Conservation (phyloP, 1,139 yeast species). For the Hansenula sp. region DNA sequence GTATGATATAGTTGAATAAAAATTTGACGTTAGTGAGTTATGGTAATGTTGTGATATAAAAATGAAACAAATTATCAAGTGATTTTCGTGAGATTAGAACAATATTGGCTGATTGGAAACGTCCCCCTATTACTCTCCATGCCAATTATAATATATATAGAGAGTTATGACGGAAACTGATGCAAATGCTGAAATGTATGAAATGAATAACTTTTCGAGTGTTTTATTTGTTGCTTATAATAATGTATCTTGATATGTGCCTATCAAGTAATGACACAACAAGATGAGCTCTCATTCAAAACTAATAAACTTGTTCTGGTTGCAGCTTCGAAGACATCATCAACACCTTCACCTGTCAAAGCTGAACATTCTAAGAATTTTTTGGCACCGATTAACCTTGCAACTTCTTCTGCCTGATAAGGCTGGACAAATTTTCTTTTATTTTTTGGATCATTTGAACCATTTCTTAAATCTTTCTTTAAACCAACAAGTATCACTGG, state of each 20-base stretch:
- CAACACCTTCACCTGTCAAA: slow-evolving; percentile 78
- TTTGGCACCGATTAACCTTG: slow-evolving; percentile 66
- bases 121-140: too few species aligned
- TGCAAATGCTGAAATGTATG: background rate
- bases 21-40: background rate
- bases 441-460: slow-evolving; percentile 27
- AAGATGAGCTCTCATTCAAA: slow-evolving; percentile 35
- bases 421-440: slow-evolving; percentile 43
- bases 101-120: too few species aligned
- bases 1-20: background rate
- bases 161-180: background rate
- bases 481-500: slow-evolving; percentile 67
- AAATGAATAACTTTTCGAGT: background rate
- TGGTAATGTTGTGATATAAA: too few species aligned
- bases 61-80: background rate
- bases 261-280: slow-evolving; percentile 36
- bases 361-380: slow-evolving; percentile 72
- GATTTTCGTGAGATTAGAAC: too few species aligned
- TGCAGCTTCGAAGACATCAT: slow-evolving; percentile 74
- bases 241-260: too few species aligned
- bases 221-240: background rate
- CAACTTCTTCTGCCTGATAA: slow-evolving; percentile 56
- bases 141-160: background rate
- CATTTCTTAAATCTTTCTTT: slow-evolving; percentile 59
- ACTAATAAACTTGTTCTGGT: slow-evolving; percentile 62